Conservation (phyloP, 1,284 basidiomycete species). For the Papiliotrema laurentii region DNA sequence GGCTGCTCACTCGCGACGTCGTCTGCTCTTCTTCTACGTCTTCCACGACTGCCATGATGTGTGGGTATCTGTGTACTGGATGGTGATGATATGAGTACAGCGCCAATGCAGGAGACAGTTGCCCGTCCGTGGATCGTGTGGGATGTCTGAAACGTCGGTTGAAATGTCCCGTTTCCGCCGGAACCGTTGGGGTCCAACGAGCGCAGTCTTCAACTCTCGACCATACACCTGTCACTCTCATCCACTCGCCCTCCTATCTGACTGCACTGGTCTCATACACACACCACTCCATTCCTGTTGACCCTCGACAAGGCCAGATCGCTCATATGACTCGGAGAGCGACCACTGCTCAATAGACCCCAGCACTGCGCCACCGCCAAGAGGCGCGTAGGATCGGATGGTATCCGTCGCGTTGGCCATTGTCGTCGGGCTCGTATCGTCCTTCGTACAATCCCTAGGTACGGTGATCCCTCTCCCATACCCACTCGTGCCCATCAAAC, state of each 20-base stretch:
- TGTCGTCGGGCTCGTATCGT: slow-evolving; percentile 74
- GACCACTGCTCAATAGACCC: too few species aligned
- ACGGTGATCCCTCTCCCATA: slow-evolving; percentile 9
- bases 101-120: background rate
- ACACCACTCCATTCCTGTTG: too few species aligned
- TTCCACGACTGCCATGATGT: slow-evolving; percentile 15
- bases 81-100: background rate
- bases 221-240: too few species aligned
- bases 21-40: slow-evolving; percentile 12
- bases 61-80: background rate
- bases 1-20: background rate
- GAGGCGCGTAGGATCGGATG: too few species aligned
- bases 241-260: too few species aligned
- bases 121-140: too few species aligned
- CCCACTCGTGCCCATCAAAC: background rate
- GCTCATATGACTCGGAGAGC: too few species aligned
- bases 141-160: too few species aligned
- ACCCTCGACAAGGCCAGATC: too few species aligned
- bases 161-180: background rate
- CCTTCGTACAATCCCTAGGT: slow-evolving; percentile 82
- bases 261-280: too few species aligned
- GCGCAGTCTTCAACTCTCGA: too few species aligned
- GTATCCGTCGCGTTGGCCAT: slow-evolving; percentile 60
- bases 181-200: background rate
- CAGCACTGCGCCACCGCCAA: too few species aligned